Percentiles rank a stretch among this genome's conserved stretches.
Evolutionary conservation across 345 rosid genomes (phyloP).

Genomic region (Isatis tinctoria): DNA sequence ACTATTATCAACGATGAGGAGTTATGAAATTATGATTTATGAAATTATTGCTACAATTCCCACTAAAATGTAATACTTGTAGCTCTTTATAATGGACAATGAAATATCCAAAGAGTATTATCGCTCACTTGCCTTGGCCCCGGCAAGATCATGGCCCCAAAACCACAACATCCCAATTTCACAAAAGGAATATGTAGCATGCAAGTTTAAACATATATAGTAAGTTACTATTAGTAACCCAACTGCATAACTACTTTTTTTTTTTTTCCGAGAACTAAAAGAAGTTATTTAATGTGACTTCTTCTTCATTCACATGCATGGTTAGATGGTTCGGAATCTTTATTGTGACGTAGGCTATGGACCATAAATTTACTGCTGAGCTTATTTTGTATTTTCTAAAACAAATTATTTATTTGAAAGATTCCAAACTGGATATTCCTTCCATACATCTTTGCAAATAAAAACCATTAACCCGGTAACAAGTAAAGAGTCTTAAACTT

Average conservation of each 20-base stretch:
- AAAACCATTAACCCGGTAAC: slow-evolving; percentile 8
- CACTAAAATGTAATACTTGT: no score
- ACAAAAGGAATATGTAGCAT: no score
- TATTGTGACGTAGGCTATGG: neutral
- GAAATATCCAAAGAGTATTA: neutral
- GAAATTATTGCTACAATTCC: no score
- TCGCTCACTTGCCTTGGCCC: neutral
- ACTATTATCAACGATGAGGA: neutral
- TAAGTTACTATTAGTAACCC: no score
- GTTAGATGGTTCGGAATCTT: neutral
- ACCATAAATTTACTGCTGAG: neutral
- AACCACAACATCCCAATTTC: no score
- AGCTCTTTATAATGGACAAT: neutral
- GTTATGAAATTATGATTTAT: no score
- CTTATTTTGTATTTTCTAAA: neutral
- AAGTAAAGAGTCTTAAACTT: neutral
- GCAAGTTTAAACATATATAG: no score
- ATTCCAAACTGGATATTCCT: slow-evolving; percentile 6
- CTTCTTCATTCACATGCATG: neutral
- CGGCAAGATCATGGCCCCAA: neutral
- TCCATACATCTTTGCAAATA: slow-evolving; percentile 8
- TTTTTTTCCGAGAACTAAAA: no score
- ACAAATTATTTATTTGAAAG: neutral
- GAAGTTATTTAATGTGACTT: neutral
- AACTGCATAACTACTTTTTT: no score